phyloP scores from a whole-genome alignment of 306 rosid species.

The Carpinus fangiana region DNA sequence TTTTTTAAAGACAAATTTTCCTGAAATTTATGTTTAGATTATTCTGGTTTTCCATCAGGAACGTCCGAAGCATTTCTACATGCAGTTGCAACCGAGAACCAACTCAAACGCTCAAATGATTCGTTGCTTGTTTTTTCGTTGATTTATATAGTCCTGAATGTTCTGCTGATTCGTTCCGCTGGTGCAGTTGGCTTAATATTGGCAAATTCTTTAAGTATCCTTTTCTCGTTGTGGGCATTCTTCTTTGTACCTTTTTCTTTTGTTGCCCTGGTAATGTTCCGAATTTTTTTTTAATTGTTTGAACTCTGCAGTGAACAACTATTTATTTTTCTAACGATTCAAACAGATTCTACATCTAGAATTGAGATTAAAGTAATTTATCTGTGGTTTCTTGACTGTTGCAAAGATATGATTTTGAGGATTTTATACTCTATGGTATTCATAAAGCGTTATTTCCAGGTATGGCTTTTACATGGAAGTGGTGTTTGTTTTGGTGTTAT shows the following conservation, averaged over 20 bases:
- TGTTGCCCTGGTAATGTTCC: conserved; percentile 17
- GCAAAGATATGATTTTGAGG: conserved; percentile 83
- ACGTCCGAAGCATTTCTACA: conserved; percentile 95
- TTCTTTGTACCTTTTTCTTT: conserved; percentile 15
- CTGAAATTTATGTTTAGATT: conserved; percentile 11
- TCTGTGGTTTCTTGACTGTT: conserved; percentile 57
- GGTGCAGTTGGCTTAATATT: conserved; percentile 90
- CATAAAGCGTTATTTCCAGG: conserved; percentile 81
- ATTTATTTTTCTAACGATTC: background rate
- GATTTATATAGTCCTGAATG: conserved; percentile 72
- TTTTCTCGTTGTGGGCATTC: conserved; percentile 24
- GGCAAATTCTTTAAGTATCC: conserved; percentile 96
- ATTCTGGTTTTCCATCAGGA: conserved; percentile 50
- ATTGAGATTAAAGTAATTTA: background rate
- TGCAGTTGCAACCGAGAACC: conserved; percentile 84
- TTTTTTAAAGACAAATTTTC: background rate
- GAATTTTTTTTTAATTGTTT: background rate
- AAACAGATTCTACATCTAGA: background rate
- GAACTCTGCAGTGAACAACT: background rate
- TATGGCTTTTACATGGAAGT: conserved; percentile 32
- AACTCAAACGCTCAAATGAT: conserved; percentile 81
- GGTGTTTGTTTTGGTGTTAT: conserved; percentile 11
- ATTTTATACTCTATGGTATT: conserved; percentile 70
- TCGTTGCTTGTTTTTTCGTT: conserved; percentile 71
- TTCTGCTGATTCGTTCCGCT: conserved; percentile 58